A percentile compares a stretch with the other conserved stretches of the same genome.
phyloP scores from a whole-genome alignment of 2,329 filamentous ascomycete genomes.

The Calonectria leucothoes region DNA sequence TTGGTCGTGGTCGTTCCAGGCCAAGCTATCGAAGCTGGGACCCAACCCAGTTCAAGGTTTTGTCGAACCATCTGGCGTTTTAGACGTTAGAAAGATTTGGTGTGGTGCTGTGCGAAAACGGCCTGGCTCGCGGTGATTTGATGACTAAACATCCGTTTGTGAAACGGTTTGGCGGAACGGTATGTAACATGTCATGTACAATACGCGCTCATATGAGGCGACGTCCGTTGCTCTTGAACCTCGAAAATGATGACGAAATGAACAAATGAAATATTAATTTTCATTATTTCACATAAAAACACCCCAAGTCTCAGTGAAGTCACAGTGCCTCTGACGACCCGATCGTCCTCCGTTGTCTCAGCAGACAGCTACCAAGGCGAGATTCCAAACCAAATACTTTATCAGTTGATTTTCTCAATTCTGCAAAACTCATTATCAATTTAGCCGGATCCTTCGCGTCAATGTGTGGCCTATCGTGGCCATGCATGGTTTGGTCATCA shows the following conservation, averaged over 20 bases:
- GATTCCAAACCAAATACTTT: neutral
- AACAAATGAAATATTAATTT: neutral
- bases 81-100: neutral
- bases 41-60: neutral
- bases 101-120: neutral
- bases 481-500: neutral
- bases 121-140: neutral
- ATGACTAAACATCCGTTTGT: neutral
- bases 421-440: neutral
- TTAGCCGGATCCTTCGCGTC: neutral
- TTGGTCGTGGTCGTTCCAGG: conserved; percentile 19
- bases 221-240: neutral
- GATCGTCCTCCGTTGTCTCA: neutral
- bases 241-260: neutral
- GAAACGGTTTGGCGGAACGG: neutral
- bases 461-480: neutral
- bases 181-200: neutral
- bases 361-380: neutral
- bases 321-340: neutral
- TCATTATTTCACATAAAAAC: neutral
- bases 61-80: neutral
- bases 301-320: neutral
- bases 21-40: conserved; percentile 20
- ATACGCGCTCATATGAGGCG: neutral
- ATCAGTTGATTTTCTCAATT: neutral